phyloP scores from a whole-genome alignment of 208 protist genomes.

The Leishmania braziliensis region DNA sequence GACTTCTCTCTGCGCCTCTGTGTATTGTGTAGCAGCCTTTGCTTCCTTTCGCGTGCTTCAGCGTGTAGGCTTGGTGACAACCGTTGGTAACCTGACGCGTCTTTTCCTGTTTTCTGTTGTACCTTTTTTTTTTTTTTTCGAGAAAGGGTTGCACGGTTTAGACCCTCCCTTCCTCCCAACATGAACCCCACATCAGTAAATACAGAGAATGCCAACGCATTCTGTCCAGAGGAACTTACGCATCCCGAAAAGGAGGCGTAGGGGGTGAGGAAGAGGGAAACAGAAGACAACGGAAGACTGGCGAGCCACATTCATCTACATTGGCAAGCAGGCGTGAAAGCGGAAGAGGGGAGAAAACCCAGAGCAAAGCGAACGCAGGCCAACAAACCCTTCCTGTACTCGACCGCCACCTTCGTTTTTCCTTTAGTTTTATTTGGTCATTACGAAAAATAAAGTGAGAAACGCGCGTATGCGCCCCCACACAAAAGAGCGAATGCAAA shows the following conservation, averaged over 20 bases:
- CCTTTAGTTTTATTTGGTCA: neutral
- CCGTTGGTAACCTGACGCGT: neutral
- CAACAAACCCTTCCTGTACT: neutral
- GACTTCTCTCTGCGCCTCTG: neutral
- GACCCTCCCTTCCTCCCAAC: neutral
- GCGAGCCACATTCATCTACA: neutral
- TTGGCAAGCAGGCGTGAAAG: neutral
- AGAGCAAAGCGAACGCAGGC: neutral
- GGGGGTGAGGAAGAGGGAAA: neutral
- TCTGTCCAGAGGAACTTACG: neutral
- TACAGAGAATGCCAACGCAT: neutral
- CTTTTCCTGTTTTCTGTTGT: neutral
- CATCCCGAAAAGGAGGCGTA: neutral
- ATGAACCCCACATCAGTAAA: neutral
- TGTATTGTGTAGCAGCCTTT: neutral
- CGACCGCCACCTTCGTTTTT: neutral
- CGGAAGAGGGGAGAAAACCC: neutral
- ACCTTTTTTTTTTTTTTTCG: neutral
- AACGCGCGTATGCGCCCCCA: neutral
- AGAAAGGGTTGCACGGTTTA: neutral
- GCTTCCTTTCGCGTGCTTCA: neutral
- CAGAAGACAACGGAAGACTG: neutral
- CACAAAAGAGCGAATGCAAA: neutral
- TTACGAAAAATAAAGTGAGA: too few relatives aligned
- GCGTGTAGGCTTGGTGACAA: neutral